Base-by-base conservation (phyloP, 1,284 basidiomycete species). In the Moesziomyces sp. region DNA sequence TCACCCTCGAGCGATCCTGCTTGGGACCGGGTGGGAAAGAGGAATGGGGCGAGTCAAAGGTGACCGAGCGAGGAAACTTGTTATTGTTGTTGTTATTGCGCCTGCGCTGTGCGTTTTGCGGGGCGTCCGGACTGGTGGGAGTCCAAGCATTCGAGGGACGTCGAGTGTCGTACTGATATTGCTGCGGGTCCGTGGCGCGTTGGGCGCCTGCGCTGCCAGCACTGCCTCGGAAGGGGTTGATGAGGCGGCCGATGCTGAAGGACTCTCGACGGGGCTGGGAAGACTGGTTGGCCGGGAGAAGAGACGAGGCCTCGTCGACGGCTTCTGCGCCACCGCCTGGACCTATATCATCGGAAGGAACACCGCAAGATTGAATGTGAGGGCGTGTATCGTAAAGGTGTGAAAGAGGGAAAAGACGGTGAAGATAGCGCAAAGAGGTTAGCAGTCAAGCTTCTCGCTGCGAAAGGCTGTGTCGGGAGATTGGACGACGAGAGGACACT, bases 21-120 rank as follows among this genome's bases (percentile, higher is more conserved):
- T 64, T 63, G 18, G 70, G 45, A 14, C 65, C 70, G 18, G 71
- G 71, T 3, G 71, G 71, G 50, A 74, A 74, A 18, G 71, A 74
- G 3, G 71, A 74, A 43, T 69, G 49, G 14, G 66, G 61, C 13
- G 71, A 46, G 28, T 74, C 62, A n/a, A 74, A 74, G 23, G 71
- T 69, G 52, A 74, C 71, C 24, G 71, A 69, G 9, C 71, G 51
- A 19, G 61, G 60, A 18, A 65, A 69, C 42, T 58, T 64, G 53
- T 19, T 49, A 21, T 51, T 56, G 53, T n/a, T 19, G 42, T 46
- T 62, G 47, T 35, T 43, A 47, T 28, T 35, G 52, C 61, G 56
- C 58, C 54, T 66, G 30, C 63, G 61, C 21, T 46, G 46, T 4
- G 60, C 54, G 16, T 52, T 21, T 46, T 44, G 45, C 16, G 51